Evolutionary conservation across 73 alveolate genomes (phyloP).

Genomic region (Stentor coeruleus): DNA sequence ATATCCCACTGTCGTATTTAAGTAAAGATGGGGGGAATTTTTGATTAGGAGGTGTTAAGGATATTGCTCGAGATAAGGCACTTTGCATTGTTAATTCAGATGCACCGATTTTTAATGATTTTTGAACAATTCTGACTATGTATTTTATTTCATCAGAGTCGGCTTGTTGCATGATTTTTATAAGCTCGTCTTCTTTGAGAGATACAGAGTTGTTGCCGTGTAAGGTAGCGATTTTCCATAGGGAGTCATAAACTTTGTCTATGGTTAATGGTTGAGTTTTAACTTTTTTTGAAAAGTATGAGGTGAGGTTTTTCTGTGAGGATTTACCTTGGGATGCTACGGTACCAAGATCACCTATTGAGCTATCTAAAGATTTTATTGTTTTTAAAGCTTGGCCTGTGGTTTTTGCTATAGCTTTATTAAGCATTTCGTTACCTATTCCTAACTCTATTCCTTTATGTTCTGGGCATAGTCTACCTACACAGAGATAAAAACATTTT

Average conservation of each 20-base stretch:
- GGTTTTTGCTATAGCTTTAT: constrained; percentile 85
- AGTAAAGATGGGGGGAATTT: constrained; percentile 38
- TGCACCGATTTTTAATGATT: constrained; percentile 95
- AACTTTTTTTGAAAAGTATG: constrained; percentile 66
- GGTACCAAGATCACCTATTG: constrained; percentile 93
- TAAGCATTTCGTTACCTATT: constrained; percentile 85
- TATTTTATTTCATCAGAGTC: constrained; percentile 87
- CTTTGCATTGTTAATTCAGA: constrained; percentile 93
- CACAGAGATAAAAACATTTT: constrained; percentile 75
- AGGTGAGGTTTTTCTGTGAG: constrained; percentile 70
- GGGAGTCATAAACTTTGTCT: constrained; percentile 40
- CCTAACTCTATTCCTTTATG: constrained; percentile 95
- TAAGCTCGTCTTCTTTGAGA: constrained; percentile 71
- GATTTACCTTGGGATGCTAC: constrained; percentile 88
- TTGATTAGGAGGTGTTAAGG: constrained; percentile 53
- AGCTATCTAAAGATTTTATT: constrained; percentile 74
- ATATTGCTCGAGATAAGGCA: constrained; percentile 88
- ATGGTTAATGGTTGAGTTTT: constrained; percentile 50
- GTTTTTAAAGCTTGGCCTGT: constrained; percentile 80
- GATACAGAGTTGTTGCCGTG: constrained; percentile 84
- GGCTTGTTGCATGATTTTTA: constrained; percentile 78
- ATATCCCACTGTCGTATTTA: constrained; percentile 39
- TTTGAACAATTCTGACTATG: constrained; percentile 88
- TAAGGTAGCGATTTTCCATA: constrained; percentile 50
- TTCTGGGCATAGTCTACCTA: constrained; percentile 93